Conservation (phyloP, 164 flowering plant genomes). For the Nymphaea thermarum region DNA sequence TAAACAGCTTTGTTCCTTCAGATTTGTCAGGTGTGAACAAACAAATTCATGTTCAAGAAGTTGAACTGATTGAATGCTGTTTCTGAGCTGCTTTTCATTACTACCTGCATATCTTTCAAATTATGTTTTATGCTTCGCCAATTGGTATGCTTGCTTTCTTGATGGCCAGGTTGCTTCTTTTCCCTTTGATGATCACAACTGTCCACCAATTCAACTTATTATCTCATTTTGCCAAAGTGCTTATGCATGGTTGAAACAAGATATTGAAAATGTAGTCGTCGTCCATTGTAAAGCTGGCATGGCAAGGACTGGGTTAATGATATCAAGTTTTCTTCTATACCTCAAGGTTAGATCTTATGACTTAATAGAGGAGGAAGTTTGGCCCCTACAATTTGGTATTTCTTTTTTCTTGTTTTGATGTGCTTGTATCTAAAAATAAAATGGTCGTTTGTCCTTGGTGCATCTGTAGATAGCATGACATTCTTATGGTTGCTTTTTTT, state of each 20-base stretch:
- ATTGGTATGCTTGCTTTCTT: not conserved
- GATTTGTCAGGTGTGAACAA: no score
- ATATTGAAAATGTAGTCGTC: constrained; percentile 95
- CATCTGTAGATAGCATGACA: no score
- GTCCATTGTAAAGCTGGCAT: constrained; percentile 99
- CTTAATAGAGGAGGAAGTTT: not conserved
- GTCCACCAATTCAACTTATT: constrained; percentile 90
- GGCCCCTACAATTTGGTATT: not conserved
- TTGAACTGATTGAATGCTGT: no score
- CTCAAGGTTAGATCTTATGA: constrained; percentile 41
- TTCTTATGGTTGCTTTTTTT: no score
- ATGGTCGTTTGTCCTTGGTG: no score
- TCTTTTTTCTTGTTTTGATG: not conserved
- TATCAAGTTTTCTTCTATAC: constrained; percentile 87
- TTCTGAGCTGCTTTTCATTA: no score
- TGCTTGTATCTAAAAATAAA: no score
- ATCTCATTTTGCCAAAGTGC: constrained; percentile 92
- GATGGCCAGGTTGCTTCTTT: constrained; percentile 79
- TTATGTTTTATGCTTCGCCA: not conserved
- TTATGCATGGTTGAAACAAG: constrained; percentile 93
- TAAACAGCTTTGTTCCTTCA: no score
- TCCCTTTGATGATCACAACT: constrained; percentile 96
- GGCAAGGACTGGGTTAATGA: constrained; percentile 99
- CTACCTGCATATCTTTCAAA: no score
- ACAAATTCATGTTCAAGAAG: no score